Base-by-base conservation (phyloP, 495 filamentous ascomycete genomes). In the Saxispiralis lemnorum region DNA sequence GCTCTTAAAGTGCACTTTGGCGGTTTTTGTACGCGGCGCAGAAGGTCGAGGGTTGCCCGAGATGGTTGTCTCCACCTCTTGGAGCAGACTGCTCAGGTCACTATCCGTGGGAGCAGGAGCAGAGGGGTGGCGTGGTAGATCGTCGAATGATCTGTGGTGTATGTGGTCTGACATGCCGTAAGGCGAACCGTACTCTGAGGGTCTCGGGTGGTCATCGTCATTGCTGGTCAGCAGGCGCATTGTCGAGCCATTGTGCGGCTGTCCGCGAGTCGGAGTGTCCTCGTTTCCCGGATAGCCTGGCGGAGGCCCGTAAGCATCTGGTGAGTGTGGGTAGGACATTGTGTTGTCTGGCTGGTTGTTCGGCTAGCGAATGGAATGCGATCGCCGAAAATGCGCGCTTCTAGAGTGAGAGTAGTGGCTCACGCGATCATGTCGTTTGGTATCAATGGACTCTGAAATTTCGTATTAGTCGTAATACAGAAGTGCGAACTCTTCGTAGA, bases 151-250 rank as follows among this genome's bases (percentile, higher is more conserved):
- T 39, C 16, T 46, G 35, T 12, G 17, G 11, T 9, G 24, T 28
- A 28, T 28, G 24, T 28, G 24, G 24, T 28, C 24, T 28, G 24
- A 28, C 24, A 28, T 28, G 24, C 24, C 36, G 44, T 51, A 51
- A 1, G 48, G 44, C 20, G 48, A 51, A 16, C 35, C 38, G 31
- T 7, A 15, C n/a, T 43, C 1, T 31, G 37, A 34, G 14, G 17
- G 15, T 31, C 37, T 15, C 38, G 44, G 7, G 32, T 51, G 24
- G 21, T 53, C 51, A 9, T 70, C 66, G 24, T 71, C 64, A 20
- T 59, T 65, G n/a, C 66, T 66, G 6, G 72, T 72, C 43, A 80
- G 54, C 52, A 80, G 57, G 13, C 75, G 69, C 75, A 79, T 76
- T 0, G 74, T 72, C 13, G 70, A 59, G 32, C 67, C 71, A 59